A percentile compares a stretch with the other conserved stretches of the same genome.
Evolutionary conservation across 176 grass and related monocot species (phyloP).

Genomic region (Bromus sterilis): DNA sequence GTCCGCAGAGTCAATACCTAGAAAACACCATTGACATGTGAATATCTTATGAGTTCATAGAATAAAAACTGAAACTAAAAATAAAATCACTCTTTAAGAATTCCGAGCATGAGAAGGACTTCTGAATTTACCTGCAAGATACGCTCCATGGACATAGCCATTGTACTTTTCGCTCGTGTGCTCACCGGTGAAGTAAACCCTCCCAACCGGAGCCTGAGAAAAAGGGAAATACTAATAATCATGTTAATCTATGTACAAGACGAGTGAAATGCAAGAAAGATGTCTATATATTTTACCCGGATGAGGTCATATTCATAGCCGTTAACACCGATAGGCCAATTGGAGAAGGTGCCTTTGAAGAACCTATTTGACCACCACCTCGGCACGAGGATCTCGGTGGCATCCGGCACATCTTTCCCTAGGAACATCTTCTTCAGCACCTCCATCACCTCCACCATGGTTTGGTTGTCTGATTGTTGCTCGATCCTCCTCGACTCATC

Average conservation of each 20-base stretch:
- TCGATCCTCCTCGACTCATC: neutral
- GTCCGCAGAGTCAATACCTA: slow-evolving; percentile 45
- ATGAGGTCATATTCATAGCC: slow-evolving; percentile 55
- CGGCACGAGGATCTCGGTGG: slow-evolving; percentile 40
- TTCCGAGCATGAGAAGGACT: neutral
- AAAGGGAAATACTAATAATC: neutral
- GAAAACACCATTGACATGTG: neutral
- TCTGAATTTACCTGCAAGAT: slow-evolving; percentile 36
- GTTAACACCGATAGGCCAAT: slow-evolving; percentile 59
- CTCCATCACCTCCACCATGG: neutral
- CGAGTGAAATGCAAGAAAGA: neutral
- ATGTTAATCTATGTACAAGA: neutral
- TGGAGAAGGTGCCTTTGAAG: slow-evolving; percentile 55
- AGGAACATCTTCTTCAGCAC: neutral
- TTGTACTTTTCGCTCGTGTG: slow-evolving; percentile 64
- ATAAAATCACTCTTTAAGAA: neutral
- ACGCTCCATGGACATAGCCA: slow-evolving; percentile 61
- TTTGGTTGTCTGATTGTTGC: neutral
- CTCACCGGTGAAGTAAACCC: slow-evolving; percentile 72
- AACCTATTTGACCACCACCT: slow-evolving; percentile 64
- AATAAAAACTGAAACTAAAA: neutral
- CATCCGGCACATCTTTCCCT: slow-evolving; percentile 30
- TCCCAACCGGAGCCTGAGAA: slow-evolving; percentile 46
- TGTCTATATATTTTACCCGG: slow-evolving; percentile 27
- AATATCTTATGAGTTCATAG: neutral